Conservation (phyloP, 2,329 filamentous ascomycete species). For the Zasmidium citrigriseum region DNA sequence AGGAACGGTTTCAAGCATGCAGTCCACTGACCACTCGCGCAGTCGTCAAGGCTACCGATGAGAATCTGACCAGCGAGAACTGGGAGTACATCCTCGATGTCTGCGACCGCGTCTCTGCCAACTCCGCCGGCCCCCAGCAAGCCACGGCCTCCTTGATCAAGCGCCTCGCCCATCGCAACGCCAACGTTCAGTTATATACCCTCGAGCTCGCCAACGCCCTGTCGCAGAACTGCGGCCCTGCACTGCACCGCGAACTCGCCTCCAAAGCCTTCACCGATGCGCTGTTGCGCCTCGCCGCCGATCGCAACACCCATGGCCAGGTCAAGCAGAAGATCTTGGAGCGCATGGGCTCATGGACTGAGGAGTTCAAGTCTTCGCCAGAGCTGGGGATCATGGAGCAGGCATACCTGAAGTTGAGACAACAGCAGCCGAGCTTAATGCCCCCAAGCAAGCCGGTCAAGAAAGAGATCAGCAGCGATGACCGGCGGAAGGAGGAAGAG, state of each 20-base stretch:
- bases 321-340: conserved; percentile 97
- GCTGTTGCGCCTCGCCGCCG: conserved; percentile 83
- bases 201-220: conserved; percentile 90
- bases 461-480: conserved; percentile 82
- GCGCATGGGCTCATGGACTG: conserved; percentile 93
- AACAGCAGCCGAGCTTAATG: conserved; percentile 75
- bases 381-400: conserved; percentile 98
- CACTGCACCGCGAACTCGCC: conserved; percentile 85
- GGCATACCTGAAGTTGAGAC: conserved; percentile 84
- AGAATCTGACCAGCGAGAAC: conserved; percentile 87
- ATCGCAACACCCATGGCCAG: conserved; percentile 91
- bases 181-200: conserved; percentile 94
- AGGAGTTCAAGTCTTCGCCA: conserved; percentile 87
- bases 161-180: conserved; percentile 87
- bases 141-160: conserved; percentile 89
- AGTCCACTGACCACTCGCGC: background rate
- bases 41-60: conserved; percentile 80
- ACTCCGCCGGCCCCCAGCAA: conserved; percentile 35
- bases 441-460: conserved; percentile 87
- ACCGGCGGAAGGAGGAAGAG: conserved; percentile 94
- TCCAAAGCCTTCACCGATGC: conserved; percentile 94
- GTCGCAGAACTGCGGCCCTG: conserved; percentile 85
- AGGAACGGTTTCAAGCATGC: background rate
- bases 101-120: conserved; percentile 40
- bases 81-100: conserved; percentile 67